Base-by-base conservation (phyloP, 495 filamentous ascomycete genomes). In the Penicillium ochrochloron region DNA sequence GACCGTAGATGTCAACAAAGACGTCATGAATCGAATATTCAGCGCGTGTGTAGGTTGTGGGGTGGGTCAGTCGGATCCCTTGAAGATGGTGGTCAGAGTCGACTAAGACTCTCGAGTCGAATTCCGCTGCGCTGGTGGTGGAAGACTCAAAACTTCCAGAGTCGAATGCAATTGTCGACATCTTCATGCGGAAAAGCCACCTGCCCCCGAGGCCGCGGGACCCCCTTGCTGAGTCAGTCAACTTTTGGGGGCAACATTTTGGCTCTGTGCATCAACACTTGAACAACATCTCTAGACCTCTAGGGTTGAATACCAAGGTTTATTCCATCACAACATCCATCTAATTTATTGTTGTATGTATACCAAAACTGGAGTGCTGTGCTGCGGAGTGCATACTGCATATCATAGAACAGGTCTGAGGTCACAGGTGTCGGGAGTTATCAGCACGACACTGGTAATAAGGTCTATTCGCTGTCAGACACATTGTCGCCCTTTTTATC, bases 21-120 rank as follows among this genome's bases (percentile, higher is more conserved):
- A 78, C 78, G 78, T 78, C 78, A 80, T 80, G 72, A 76, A 75
- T 73, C 57, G 62, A 64, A 66, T 69, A 60, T 70, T 73, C 53
- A 70, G 69, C 72, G 77, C 64, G 75, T 71, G 52, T 53, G 55
- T 68, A 60, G 65, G 46, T 66, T 63, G 68, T 66, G 54, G 64
- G 62, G 59, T 64, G 65, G 60, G 67, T 59, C 62, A 59, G 35
- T 15, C 34, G 41, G 33, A 62, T 57, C 19, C 44, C 55, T 27
- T 17, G 23, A 42, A 46, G 52, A 59, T 29, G 50, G 62, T 27
- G 33, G 54, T 58, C 29, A 58, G 52, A 19, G 57, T 35, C 48
- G 61, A 19, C 33, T 19, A n/a, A 37, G 29, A 41, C 17, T 9
- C 14, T 62, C 39, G 15, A 58, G 44, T 57, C 50, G 17, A 31